Base-by-base conservation (phyloP, 1,284 basidiomycete species). In the Vanrija humicola region DNA sequence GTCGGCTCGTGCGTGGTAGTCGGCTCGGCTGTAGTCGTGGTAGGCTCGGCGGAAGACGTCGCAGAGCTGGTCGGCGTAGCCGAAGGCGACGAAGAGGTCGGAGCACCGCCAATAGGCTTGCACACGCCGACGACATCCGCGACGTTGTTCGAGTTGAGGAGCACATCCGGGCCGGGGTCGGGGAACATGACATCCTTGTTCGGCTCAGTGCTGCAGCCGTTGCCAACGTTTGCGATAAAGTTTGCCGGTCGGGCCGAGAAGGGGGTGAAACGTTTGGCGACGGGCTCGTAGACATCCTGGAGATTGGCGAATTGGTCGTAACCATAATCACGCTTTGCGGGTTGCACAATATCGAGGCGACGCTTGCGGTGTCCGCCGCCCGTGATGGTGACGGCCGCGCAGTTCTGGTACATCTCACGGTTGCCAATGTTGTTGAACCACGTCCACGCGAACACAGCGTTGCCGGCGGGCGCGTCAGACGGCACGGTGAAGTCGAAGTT, bases 391-490 rank as follows among this genome's bases (percentile, higher is more conserved):
- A 79, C 71, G 9, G 70, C 58, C 3, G 77, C 78, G 52, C 78
- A 79, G 62, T 78, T 77, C 61, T 72, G 68, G 69, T 78, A 73
- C 68, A 74, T 70, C 45, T 75, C 74, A 28, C 74, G 64, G 52
- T 75, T 75, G 14, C 76, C 76, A 23, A 59, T 21, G 43, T 55
- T 48, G 65, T 79, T 79, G 67, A 76, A 76, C 78, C 78, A 79
- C 8, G 66, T 69, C 78, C 78, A 79, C 16, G 69, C 66, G 48
- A 79, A 77, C 16, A 78, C 55, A 4, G 76, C 77, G 26, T 75
- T 65, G 9, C 72, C 76, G 8, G 64, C 54, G 0, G 77, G 77
- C 0, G 75, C 68, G 21, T 70, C 64, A 7, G 40, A 39, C 5
- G 78, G 78, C 23, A 79, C 68, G 1, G 63, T 62, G 19, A 79